Base-by-base conservation (phyloP, 2,329 filamentous ascomycete genomes). In the Seiridium unicorne region DNA sequence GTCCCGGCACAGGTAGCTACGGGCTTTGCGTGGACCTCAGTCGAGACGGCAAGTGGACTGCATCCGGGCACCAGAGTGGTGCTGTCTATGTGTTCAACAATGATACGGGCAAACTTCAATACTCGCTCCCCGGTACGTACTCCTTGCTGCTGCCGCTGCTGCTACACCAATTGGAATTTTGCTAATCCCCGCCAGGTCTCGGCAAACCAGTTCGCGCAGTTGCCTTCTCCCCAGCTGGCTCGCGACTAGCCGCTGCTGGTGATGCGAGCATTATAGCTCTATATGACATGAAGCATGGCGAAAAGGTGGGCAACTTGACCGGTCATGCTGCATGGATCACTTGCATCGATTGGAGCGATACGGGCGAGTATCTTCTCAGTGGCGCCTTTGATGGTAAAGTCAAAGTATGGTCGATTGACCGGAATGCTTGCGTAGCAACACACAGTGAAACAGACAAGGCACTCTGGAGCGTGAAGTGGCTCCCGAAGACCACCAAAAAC, bases 51-150 rank as follows among this genome's bases (percentile, higher is more conserved):
- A 88, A 86, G 63, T 90, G 92, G 74, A 96, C 93, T 36, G 94
- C 93, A 3, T 96, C 90, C 57, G 95, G 95, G 0, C 94, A 99
- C 76, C 91, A 97, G 73, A 97, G 91, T 69, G 95, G 95, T 13
- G 89, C 88, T 10, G 85, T 98, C 63, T 97, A 97, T 77, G 87
- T 99, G 63, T 99, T 98, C 82, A 93, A 93, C 79, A 98, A 97
- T 69, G 89, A 93, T 66, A 92, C 90, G 0, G 91, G 92, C 3
- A 86, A 92, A 58, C 86, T 99, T 67, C 81, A 91, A 10, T 94
- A 97, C 75, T 95, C 92, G 6, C 80, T 99, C 32, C 89, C 92
- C 58, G 89, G 91, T 91, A 78, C 62, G 81, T 69, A 3, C n/a
- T 9, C 13, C 5, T 18, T 9, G 34, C 7, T 32, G 31, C 46